Evolutionary conservation across 2,329 filamentous ascomycete genomes (phyloP).

Genomic region (Cladosporium cucumerinum): DNA sequence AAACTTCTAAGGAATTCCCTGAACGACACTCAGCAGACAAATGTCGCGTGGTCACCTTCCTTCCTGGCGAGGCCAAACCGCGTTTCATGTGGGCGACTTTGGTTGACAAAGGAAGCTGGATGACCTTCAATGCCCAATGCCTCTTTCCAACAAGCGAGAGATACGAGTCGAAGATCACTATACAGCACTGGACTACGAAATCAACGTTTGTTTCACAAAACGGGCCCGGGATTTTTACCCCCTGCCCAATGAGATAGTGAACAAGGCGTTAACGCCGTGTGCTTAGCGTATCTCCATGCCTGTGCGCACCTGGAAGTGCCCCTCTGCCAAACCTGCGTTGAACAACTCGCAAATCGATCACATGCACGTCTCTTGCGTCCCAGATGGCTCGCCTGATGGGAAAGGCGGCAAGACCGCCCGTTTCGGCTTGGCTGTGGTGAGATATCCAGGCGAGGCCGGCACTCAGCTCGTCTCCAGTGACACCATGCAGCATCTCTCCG

Average conservation of each 20-base stretch:
- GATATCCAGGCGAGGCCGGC: no score
- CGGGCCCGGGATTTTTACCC: no score
- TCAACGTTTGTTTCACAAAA: not conserved
- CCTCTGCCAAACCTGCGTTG: no score
- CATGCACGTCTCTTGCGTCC: no score
- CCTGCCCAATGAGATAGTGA: not conserved
- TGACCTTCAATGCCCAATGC: not conserved
- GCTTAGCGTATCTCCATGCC: no score
- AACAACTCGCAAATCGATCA: no score
- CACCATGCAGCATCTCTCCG: no score
- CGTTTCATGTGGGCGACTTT: conserved; percentile 11
- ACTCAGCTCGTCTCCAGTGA: no score
- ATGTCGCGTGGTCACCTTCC: conserved; percentile 9
- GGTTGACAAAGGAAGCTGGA: not conserved
- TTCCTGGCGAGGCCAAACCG: not conserved
- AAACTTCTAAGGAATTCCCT: conserved; percentile 3
- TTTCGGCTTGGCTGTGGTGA: no score
- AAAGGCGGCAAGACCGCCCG: no score
- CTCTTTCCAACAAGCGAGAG: not conserved
- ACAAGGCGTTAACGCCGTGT: not conserved
- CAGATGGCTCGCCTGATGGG: no score
- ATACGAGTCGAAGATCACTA: not conserved
- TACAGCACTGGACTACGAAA: not conserved
- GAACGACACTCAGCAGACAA: not conserved
- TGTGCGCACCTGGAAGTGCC: no score